Conservation (phyloP, 345 rosid species). For the Angophora floribunda region DNA sequence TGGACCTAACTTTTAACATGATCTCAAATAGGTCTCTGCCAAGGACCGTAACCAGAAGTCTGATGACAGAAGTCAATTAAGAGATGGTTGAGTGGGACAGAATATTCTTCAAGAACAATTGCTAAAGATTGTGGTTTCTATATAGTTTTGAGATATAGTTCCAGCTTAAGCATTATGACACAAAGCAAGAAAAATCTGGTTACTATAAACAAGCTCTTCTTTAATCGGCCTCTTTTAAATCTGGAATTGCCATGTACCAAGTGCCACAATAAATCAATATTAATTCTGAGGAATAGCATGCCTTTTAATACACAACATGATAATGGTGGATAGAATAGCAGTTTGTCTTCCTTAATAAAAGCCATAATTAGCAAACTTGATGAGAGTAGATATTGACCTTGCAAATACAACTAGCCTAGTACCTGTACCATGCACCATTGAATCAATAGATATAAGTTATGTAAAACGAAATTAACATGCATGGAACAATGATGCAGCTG, state of each 20-base stretch:
- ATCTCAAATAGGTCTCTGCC: not conserved
- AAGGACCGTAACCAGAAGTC: not conserved
- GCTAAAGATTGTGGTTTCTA: not conserved
- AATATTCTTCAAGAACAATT: not conserved
- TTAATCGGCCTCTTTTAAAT: not conserved
- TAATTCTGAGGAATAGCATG: not conserved
- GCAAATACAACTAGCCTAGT: not conserved
- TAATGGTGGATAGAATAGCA: not conserved
- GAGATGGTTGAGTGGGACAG: not conserved
- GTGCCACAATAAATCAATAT: not conserved
- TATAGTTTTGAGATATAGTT: not conserved
- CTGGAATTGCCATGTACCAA: not conserved
- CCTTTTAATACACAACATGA: not conserved
- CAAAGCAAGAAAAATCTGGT: not conserved
- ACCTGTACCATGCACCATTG: not conserved
- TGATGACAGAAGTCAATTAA: not conserved
- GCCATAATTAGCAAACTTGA: not conserved
- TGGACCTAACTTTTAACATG: not conserved
- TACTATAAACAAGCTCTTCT: not conserved
- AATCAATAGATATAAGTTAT: not conserved
- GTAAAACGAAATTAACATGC: not conserved
- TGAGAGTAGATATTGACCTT: not conserved
- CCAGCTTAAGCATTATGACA: not conserved
- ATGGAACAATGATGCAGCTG: not conserved
- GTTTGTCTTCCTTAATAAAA: not conserved